These are phyloP conservation scores for Pleodorina starrii DNA, from an alignment of 139 green algal genomes.

Conservation along the genomic window DNA sequence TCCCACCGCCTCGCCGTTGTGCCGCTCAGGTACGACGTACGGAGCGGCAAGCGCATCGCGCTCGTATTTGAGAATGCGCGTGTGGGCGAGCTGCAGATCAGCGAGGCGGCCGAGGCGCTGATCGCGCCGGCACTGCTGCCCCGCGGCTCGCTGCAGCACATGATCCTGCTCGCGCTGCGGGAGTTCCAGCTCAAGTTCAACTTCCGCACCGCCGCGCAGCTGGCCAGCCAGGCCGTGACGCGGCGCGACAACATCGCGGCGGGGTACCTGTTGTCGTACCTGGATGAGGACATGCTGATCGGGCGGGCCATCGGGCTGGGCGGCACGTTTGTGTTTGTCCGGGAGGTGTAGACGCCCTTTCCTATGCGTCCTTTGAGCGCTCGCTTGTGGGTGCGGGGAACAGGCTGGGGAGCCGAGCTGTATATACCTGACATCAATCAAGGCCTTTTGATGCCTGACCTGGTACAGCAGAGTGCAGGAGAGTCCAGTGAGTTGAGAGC, in stretches of 20 bases:
- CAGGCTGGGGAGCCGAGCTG: no score
- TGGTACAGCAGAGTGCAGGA: no score
- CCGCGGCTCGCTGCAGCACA: slow-evolving; percentile 60
- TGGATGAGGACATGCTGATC: slow-evolving; percentile 76
- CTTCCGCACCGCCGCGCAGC: slow-evolving; percentile 64
- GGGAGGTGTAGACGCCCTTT: slow-evolving; percentile 42
- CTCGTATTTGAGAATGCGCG: slow-evolving; percentile 66
- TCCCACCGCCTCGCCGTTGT: no score
- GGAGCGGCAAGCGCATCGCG: slow-evolving; percentile 58
- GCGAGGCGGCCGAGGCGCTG: slow-evolving; percentile 55
- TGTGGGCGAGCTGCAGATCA: slow-evolving; percentile 54
- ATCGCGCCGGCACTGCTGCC: slow-evolving; percentile 71
- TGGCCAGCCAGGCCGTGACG: slow-evolving; percentile 19
- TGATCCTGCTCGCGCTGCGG: slow-evolving; percentile 63
- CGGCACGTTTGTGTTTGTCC: slow-evolving; percentile 63
- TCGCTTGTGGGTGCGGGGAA: no score
- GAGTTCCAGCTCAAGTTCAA: slow-evolving; percentile 61
- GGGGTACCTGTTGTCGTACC: slow-evolving; percentile 68
- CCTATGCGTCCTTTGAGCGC: no score
- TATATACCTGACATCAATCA: no score
- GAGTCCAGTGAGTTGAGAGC: no score
- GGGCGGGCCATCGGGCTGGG: slow-evolving; percentile 56
- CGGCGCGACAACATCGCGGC: background rate
- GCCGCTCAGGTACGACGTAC: slow-evolving; percentile 66
- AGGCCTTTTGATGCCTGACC: no score